Base-by-base conservation (phyloP, 768 basidiomycete genomes). In the Pulveroboletus ravenelii region DNA sequence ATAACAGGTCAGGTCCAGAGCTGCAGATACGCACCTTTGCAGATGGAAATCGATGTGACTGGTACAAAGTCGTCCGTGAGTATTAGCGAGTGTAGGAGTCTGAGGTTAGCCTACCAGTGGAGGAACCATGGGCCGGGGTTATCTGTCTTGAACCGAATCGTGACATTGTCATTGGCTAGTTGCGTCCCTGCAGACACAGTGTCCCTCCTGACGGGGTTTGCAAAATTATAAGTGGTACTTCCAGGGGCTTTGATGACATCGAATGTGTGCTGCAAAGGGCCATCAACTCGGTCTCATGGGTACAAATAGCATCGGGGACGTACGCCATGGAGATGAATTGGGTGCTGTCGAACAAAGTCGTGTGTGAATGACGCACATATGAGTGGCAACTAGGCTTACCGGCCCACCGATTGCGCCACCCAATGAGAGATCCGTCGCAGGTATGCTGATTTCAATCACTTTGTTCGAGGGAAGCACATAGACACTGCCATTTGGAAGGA, bases 141-240 rank as follows among this genome's bases (percentile, higher is more conserved):
- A 62, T 87, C 78, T 0, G 84, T 82, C 15, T 58, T 62, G 70
- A 84, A 87, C 9, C 84, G 77, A 27, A 88, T 71, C 0, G 78
- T 78, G 15, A 78, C 72, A 10, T 63, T 65, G 41, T 67, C 58
- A 66, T 45, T 65, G 64, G 53, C 70, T 67, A 15, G 61, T 58
- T 39, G 58, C 15, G 20, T 3, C 5, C 58, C 70, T 1, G 45
- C 39, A 12, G 57, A 55, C 7, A 80, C 70, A 1, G 76, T 78
- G 57, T 85, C 81, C 41, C 80, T 69, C 46, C 69, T 68, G 51
- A 77, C 71, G 0, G 82, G 82, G 58, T 84, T 82, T 6, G 23
- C 53, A 37, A 65, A 78, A 57, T 79, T 79, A 47, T 69, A 71
- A 0, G 53, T 55, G 0, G 54, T 54, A 48, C 59, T 74, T 12